Percentiles rank a stretch among this genome's conserved stretches.
Evolutionary conservation across 805 yeast species (phyloP).

Genomic region (Pichia membranifaciens): DNA sequence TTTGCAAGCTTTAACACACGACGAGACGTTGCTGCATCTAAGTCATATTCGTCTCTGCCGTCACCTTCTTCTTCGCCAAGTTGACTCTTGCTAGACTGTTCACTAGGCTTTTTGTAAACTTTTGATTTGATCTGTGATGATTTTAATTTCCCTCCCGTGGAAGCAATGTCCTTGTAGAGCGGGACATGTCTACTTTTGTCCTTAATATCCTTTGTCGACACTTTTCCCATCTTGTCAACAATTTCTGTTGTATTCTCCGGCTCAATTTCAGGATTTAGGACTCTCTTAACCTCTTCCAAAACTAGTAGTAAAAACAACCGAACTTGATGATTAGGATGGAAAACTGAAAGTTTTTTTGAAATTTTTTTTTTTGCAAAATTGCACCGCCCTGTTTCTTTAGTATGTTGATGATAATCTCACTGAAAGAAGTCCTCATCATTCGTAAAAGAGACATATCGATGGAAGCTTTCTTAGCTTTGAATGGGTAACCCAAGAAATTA

Average conservation of each 20-base stretch:
- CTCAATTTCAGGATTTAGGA: too few species aligned
- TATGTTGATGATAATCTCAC: too few species aligned
- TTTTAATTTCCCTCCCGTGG: conserved; percentile 67
- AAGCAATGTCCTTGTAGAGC: conserved; percentile 67
- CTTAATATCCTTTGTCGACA: conserved; percentile 43
- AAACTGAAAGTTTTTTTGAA: neutral
- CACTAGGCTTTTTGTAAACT: conserved; percentile 8
- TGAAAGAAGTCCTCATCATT: too few species aligned
- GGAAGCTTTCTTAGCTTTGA: too few species aligned
- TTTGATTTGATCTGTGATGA: conserved; percentile 21
- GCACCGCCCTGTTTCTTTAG: neutral
- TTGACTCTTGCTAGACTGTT: conserved; percentile 11
- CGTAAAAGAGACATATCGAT: too few species aligned
- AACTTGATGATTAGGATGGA: too few species aligned
- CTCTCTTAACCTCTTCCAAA: too few species aligned
- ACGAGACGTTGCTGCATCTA: conserved; percentile 79
- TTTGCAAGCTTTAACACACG: conserved; percentile 84
- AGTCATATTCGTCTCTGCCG: conserved; percentile 52
- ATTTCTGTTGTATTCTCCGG: too few species aligned
- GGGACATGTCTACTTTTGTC: conserved; percentile 75
- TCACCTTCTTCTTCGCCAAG: conserved; percentile 37
- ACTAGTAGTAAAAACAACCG: neutral
- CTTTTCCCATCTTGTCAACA: conserved; percentile 53
- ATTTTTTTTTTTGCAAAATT: conserved; percentile 2
- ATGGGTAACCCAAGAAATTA: neutral